phyloP scores from a whole-genome alignment of 2,329 filamentous ascomycete species.

The Aspergillus aculeatinus region DNA sequence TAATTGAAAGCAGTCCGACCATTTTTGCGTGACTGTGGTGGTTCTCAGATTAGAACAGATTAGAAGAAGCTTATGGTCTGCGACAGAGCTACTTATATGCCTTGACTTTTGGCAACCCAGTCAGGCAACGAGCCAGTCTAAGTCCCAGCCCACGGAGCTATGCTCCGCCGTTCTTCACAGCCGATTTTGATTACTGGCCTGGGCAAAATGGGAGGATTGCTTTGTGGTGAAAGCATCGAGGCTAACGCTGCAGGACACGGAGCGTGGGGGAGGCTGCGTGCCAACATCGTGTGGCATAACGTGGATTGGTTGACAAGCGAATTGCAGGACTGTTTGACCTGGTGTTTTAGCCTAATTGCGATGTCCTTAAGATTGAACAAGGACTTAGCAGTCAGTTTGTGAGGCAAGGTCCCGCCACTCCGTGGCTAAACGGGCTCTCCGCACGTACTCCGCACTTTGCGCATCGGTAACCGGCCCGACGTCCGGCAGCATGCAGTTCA shows the following conservation, averaged over 20 bases:
- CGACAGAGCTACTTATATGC: not conserved
- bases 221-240: not conserved
- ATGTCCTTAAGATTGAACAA: not conserved
- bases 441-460: no score
- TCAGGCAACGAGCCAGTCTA: not conserved
- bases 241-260: conserved; percentile 1
- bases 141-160: not conserved
- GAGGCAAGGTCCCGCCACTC: not conserved
- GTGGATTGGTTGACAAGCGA: not conserved
- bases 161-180: not conserved
- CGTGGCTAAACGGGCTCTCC: not conserved
- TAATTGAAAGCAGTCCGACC: conserved; percentile 20
- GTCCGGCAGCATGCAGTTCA: not conserved
- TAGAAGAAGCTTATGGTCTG: not conserved
- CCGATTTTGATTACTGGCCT: not conserved
- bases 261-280: not conserved
- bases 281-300: not conserved
- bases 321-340: not conserved
- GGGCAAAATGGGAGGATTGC: not conserved
- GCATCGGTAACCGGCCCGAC: not conserved
- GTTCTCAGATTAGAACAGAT: not conserved
- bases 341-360: not conserved
- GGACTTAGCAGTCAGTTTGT: no score
- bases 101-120: not conserved
- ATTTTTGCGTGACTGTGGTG: conserved; percentile 8